phyloP scores from a whole-genome alignment of 2,329 filamentous ascomycete genomes.

The Fonsecaea nubica region DNA sequence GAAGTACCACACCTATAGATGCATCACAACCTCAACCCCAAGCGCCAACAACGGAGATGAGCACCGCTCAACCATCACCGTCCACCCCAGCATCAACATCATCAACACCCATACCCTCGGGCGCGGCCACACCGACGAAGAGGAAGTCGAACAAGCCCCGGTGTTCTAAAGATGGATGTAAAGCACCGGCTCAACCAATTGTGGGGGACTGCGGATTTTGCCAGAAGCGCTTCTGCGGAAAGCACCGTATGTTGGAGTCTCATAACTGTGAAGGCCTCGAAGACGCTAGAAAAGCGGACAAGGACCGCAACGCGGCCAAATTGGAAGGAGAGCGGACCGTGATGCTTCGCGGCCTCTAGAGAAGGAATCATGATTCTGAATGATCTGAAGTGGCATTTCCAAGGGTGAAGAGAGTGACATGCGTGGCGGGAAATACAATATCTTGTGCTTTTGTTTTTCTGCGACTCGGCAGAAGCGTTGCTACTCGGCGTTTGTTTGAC shows the following conservation, averaged over 20 bases:
- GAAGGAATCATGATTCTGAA: not conserved
- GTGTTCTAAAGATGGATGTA: constrained; percentile 90
- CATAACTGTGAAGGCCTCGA: constrained; percentile 93
- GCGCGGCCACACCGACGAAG: constrained; percentile 51
- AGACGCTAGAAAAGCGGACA: constrained; percentile 96
- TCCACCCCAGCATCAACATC: constrained; percentile 47
- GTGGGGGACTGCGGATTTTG: constrained; percentile 97
- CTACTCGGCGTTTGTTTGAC: not conserved
- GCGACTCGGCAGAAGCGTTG: not conserved
- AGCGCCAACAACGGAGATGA: constrained; percentile 60
- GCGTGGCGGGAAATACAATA: constrained; percentile 1
- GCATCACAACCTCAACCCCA: constrained; percentile 46
- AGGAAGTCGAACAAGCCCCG: constrained; percentile 64
- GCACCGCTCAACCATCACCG: constrained; percentile 53
- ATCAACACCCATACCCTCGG: constrained; percentile 51
- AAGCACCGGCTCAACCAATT: constrained; percentile 84
- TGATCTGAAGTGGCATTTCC: not conserved
- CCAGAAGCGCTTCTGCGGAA: constrained; percentile 90
- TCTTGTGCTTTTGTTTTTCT: not conserved
- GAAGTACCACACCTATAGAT: constrained; percentile 34
- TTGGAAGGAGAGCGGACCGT: constrained; percentile 91
- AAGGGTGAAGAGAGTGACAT: not conserved
- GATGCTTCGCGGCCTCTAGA: constrained; percentile 86
- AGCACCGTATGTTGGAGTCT: constrained; percentile 90
- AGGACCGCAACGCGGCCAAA: constrained; percentile 91